Evolutionary conservation across 192 early-diverging fungal genomes (phyloP).

Genomic region (Coemansia guatemalensis): DNA sequence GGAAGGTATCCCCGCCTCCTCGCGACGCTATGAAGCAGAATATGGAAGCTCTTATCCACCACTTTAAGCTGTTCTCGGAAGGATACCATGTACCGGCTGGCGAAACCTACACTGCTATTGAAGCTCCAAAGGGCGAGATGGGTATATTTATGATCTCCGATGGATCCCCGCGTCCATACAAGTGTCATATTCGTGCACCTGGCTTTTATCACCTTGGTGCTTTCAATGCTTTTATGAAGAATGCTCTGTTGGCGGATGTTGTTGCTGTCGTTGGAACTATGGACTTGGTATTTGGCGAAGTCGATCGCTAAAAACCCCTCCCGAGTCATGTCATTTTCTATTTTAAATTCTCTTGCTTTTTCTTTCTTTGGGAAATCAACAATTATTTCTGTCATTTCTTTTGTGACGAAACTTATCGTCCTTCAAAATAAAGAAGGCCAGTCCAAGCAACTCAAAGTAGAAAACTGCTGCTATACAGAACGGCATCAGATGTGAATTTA

Average conservation of each 20-base stretch:
- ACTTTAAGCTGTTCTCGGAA: slow-evolving; percentile 99
- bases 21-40: slow-evolving; percentile 95
- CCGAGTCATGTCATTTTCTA: neutral
- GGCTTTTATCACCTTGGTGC: slow-evolving; percentile 93
- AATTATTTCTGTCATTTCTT: neutral
- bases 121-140: slow-evolving; percentile 99
- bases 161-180: slow-evolving; percentile 92
- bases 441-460: too few species aligned
- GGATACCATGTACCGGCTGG: slow-evolving; percentile 96
- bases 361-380: neutral
- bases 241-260: slow-evolving; percentile 92
- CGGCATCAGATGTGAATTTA: too few species aligned
- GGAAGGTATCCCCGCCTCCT: slow-evolving; percentile 94
- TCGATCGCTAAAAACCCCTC: slow-evolving; percentile 71
- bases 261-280: slow-evolving; percentile 97
- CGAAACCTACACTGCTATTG: slow-evolving; percentile 96
- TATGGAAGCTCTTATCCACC: slow-evolving; percentile 99
- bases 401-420: neutral
- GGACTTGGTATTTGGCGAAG: slow-evolving; percentile 98
- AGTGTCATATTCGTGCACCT: slow-evolving; percentile 96
- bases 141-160: slow-evolving; percentile 93
- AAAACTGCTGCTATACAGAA: too few species aligned
- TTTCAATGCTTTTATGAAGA: slow-evolving; percentile 86
- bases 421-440: slow-evolving; percentile 9
- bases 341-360: neutral